phyloP scores from a whole-genome alignment of 2,329 filamentous ascomycete species.

The Pezicula rhizophila region DNA sequence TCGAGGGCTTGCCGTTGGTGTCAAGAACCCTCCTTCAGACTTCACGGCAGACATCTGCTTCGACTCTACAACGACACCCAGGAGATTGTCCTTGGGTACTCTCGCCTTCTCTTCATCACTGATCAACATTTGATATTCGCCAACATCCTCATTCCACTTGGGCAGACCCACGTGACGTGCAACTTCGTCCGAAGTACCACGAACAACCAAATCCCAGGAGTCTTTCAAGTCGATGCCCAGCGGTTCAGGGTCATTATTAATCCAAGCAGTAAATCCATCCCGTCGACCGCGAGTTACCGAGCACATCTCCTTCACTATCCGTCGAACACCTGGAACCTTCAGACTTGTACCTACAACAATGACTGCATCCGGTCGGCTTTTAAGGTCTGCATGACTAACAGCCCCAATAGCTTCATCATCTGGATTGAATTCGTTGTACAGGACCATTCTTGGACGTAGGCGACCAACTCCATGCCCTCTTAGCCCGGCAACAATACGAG shows the following conservation, averaged over 20 bases:
- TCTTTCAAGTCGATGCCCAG: conserved; percentile 79
- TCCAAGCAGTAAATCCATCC: conserved; percentile 87
- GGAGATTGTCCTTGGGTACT: conserved; percentile 22
- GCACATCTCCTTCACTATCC: conserved; percentile 88
- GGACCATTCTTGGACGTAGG: conserved; percentile 83
- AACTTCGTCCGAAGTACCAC: conserved; percentile 81
- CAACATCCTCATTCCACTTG: conserved; percentile 50
- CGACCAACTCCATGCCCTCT: conserved; percentile 90
- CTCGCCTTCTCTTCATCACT: conserved; percentile 34
- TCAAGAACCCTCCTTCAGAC: conserved; percentile 44
- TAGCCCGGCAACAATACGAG: conserved; percentile 75
- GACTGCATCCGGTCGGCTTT: conserved; percentile 80
- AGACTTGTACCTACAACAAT: conserved; percentile 93
- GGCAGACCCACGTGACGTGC: conserved; percentile 64
- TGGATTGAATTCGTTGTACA: conserved; percentile 96
- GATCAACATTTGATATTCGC: conserved; percentile 40
- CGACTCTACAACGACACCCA: conserved; percentile 37
- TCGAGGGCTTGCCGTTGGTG: conserved; percentile 51
- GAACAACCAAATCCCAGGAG: conserved; percentile 87
- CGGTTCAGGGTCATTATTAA: conserved; percentile 84
- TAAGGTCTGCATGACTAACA: conserved; percentile 79
- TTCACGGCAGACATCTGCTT: conserved; percentile 35
- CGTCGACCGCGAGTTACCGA: conserved; percentile 74
- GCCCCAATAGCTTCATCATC: conserved; percentile 94
- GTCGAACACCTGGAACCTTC: conserved; percentile 87